Evolutionary conservation across 73 alveolate species (phyloP).

Genomic region (Paramecium octaurelia): DNA sequence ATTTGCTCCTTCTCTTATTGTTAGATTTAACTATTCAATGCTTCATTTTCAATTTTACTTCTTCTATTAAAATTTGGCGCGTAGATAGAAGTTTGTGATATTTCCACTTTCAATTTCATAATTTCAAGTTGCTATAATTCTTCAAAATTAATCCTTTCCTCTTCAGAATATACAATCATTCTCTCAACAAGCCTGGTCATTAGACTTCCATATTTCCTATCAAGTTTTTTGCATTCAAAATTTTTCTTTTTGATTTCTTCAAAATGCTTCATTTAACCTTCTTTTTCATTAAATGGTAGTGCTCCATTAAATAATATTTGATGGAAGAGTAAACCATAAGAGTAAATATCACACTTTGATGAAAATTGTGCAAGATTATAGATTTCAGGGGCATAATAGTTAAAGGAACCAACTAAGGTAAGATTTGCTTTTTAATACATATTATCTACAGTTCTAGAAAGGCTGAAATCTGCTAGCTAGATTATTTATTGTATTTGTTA

Average conservation of each 20-base stretch:
- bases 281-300: background rate
- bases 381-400: background rate
- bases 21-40: background rate
- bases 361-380: background rate
- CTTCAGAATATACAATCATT: background rate
- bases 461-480: background rate
- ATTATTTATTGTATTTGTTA: background rate
- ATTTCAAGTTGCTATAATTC: background rate
- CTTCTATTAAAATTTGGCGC: background rate
- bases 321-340: background rate
- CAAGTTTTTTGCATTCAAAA: background rate
- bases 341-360: background rate
- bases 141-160: background rate
- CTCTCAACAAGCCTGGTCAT: background rate
- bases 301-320: background rate
- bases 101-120: background rate
- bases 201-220: background rate
- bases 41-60: background rate
- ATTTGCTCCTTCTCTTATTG: background rate
- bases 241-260: background rate
- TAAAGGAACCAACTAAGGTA: background rate
- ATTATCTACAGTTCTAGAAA: background rate
- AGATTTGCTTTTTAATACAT: background rate
- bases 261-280: background rate
- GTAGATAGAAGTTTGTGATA: background rate